phyloP scores from a whole-genome alignment of 2,329 filamentous ascomycete species.

The Cylindrodendrum hubeiense region DNA sequence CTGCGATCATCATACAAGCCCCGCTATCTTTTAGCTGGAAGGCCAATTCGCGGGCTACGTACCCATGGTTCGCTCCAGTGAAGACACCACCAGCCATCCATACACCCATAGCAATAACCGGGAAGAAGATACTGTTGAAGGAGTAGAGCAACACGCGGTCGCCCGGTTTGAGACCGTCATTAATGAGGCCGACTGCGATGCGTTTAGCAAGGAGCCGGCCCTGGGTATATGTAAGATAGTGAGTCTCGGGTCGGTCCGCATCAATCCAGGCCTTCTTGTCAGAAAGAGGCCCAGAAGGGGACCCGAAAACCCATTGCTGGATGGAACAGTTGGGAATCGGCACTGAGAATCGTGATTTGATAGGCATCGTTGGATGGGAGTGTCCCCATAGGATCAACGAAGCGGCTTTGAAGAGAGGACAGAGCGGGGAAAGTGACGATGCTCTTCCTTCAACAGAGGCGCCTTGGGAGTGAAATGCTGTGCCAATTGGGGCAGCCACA shows the following conservation, averaged over 20 bases:
- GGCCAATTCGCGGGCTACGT: slow-evolving; percentile 76
- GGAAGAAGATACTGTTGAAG: slow-evolving; percentile 80
- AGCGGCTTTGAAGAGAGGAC: neutral
- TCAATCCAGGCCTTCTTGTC: slow-evolving; percentile 69
- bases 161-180: slow-evolving; percentile 73
- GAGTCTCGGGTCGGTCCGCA: slow-evolving; percentile 73
- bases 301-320: slow-evolving; percentile 68
- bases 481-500: slow-evolving; percentile 6
- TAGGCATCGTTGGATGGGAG: slow-evolving; percentile 53
- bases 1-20: slow-evolving; percentile 75
- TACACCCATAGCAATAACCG: slow-evolving; percentile 77
- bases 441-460: neutral
- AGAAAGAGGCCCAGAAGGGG: slow-evolving; percentile 56
- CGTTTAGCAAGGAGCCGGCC: slow-evolving; percentile 80
- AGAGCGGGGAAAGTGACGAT: neutral
- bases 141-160: slow-evolving; percentile 82
- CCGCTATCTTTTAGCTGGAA: slow-evolving; percentile 81
- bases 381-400: neutral
- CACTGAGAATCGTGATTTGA: slow-evolving; percentile 60
- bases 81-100: slow-evolving; percentile 85
- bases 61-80: slow-evolving; percentile 79
- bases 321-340: slow-evolving; percentile 63
- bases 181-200: slow-evolving; percentile 75
- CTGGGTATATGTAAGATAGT: slow-evolving; percentile 72
- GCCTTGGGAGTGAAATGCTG: neutral